These are phyloP conservation scores for Sporobolomyces phaffii DNA, from an alignment of 768 basidiomycete species.

Conservation along the genomic window DNA sequence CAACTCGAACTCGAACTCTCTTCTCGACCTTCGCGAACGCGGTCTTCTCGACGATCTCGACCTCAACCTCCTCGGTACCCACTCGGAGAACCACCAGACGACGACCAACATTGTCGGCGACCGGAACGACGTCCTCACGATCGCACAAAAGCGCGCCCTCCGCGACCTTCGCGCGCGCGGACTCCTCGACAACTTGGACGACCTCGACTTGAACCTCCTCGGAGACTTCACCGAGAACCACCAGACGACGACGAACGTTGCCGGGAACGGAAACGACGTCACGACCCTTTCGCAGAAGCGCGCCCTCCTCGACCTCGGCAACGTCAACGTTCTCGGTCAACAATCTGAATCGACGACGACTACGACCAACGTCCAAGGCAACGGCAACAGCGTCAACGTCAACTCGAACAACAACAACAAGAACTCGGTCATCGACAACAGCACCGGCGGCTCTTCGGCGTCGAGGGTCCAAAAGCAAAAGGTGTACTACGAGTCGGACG, in stretches of 20 bases:
- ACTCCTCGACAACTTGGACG: slow-evolving; percentile 6
- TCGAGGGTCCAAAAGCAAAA: too few relatives aligned
- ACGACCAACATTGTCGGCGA: slow-evolving; percentile 14
- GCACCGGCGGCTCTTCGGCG: background rate
- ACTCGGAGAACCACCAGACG: background rate
- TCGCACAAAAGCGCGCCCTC: background rate
- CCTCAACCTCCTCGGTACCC: background rate
- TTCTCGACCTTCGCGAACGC: background rate
- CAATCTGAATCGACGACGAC: slow-evolving; percentile 2
- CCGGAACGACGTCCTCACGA: slow-evolving; percentile 7
- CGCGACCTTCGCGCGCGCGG: background rate
- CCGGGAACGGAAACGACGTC: slow-evolving; percentile 10
- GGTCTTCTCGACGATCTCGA: slow-evolving; percentile 14
- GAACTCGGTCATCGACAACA: slow-evolving; percentile 14
- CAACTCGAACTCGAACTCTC: slow-evolving; percentile 4
- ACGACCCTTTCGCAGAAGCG: slow-evolving; percentile 4
- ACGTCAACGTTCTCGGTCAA: slow-evolving; percentile 13
- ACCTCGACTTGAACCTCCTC: slow-evolving; percentile 14
- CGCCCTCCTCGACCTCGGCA: slow-evolving; percentile 17
- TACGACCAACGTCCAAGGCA: slow-evolving; percentile 15
- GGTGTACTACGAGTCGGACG: background rate
- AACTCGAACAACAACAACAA: slow-evolving; percentile 12
- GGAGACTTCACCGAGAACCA: slow-evolving; percentile 3
- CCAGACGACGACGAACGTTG: slow-evolving; percentile 16
- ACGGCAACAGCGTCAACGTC: slow-evolving; percentile 23